Conservation (phyloP, 2,329 filamentous ascomycete species). For the Setomelanomma holmii region DNA sequence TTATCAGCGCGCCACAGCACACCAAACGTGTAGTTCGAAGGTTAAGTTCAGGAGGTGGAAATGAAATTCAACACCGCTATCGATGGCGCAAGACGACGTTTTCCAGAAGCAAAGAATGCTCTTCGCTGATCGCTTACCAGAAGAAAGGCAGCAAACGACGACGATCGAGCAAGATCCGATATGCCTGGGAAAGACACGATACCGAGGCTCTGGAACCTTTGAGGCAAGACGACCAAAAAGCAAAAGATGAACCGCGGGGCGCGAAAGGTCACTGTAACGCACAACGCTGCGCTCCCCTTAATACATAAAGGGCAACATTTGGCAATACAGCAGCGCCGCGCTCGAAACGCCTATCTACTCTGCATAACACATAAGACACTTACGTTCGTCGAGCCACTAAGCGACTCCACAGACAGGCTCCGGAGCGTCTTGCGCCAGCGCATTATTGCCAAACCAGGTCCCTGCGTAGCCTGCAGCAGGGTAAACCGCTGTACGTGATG, state of each 20-base stretch:
- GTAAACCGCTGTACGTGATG: neutral
- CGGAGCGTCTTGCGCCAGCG: neutral
- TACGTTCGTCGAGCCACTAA: conserved; percentile 25
- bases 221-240: neutral
- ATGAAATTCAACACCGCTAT: no score
- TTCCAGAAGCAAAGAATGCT: no score
- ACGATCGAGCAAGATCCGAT: neutral
- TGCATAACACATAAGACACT: conserved; percentile 1
- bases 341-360: conserved; percentile 17
- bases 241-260: neutral
- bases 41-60: neutral
- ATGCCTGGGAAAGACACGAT: neutral
- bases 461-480: neutral
- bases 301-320: no score
- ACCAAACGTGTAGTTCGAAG: neutral
- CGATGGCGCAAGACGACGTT: no score
- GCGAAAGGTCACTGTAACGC: neutral
- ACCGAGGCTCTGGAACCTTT: conserved; percentile 1
- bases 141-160: neutral
- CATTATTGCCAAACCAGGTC: no score
- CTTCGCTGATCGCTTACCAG: neutral
- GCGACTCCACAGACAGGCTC: conserved; percentile 16
- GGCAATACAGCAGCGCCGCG: no score
- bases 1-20: conserved; percentile 1
- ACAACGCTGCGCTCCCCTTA: no score